These are phyloP conservation scores for Coprinopsis strossmayeri DNA, from an alignment of 768 basidiomycete genomes.

Conservation along the genomic window DNA sequence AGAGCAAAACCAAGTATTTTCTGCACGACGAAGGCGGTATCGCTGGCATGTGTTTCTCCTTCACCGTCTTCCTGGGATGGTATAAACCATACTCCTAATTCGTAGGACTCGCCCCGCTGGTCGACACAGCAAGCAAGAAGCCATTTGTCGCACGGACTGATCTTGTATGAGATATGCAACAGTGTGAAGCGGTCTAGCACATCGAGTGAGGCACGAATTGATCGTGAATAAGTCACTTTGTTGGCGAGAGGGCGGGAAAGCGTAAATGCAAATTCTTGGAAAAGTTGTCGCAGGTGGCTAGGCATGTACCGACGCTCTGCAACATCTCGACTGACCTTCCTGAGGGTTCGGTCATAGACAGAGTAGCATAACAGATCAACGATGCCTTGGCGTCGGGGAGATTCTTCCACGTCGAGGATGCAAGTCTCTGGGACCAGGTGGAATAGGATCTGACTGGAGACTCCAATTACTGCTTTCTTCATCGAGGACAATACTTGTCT, in stretches of 20 bases:
- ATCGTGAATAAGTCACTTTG: constrained; percentile 32
- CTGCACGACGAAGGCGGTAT: constrained; percentile 44
- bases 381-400: constrained; percentile 32
- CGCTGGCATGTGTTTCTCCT: constrained; percentile 22
- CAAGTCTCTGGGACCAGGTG: constrained; percentile 72
- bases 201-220: constrained; percentile 32
- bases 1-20: constrained; percentile 69
- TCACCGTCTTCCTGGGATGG: constrained; percentile 33
- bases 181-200: constrained; percentile 44
- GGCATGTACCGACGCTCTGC: constrained; percentile 58
- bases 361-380: constrained; percentile 50
- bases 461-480: constrained; percentile 47
- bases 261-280: constrained; percentile 62
- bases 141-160: constrained; percentile 70
- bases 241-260: constrained; percentile 42
- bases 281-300: constrained; percentile 31
- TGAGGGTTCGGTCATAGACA: constrained; percentile 70
- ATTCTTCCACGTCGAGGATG: constrained; percentile 38
- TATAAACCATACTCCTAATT: constrained; percentile 61
- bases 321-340: no score
- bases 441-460: constrained; percentile 49
- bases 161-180: constrained; percentile 70
- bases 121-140: constrained; percentile 69
- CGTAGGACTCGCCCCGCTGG: constrained; percentile 70
- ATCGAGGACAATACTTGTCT: constrained; percentile 62